Evolutionary conservation across 2,329 filamentous ascomycete genomes (phyloP), one percentile per base, ranked within the genome.

Genomic region (Bipolaris cookei): DNA sequence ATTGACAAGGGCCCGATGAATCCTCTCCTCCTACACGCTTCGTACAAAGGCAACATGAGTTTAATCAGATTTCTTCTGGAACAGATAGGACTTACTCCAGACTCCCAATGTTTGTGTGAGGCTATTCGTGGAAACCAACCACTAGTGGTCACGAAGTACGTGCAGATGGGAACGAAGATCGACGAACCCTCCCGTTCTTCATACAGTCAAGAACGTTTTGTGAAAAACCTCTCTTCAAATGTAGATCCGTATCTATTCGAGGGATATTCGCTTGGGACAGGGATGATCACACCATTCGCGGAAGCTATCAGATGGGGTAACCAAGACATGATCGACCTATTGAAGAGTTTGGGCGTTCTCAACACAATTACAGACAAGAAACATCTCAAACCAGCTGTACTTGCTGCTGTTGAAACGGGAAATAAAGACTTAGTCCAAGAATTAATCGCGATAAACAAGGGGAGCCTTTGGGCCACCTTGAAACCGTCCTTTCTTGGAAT

Each of bases 141-240:
- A 2, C 2, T 7, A 1, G 14, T 51, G 28, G 37, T 51, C 14
- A 6, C 6, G 1, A 23, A 11, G 4, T 51, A 23, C 20, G 6
- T 23, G 2, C 3, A 11, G 18, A 3, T 18, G 6, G 18, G 37
- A 34, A 14, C 35, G 4, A 4, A n/a, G 2, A 23, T 50, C 7
- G 7, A 34, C 13, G 4, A 28, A 6, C 4, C 4, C 3, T 23
- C 21, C 7, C 4, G 1, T 7, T n/a, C 2, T 16, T 1, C 0
- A 11, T 10, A 4, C 1, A 5, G 0, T 1, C 1, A 20, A 3
- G 1, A 37, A 6, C 4, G 6, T 2, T 1, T 6, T 7, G 5
- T 13, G 13, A 6, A n/a, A 16, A 23, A 2, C 3, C 25, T 16
- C 13, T 13, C 37, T 23, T 14, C 35, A 25, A n/a, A 3, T 25